Conservation (phyloP, 805 yeast species). For the Candida stauntonica region DNA sequence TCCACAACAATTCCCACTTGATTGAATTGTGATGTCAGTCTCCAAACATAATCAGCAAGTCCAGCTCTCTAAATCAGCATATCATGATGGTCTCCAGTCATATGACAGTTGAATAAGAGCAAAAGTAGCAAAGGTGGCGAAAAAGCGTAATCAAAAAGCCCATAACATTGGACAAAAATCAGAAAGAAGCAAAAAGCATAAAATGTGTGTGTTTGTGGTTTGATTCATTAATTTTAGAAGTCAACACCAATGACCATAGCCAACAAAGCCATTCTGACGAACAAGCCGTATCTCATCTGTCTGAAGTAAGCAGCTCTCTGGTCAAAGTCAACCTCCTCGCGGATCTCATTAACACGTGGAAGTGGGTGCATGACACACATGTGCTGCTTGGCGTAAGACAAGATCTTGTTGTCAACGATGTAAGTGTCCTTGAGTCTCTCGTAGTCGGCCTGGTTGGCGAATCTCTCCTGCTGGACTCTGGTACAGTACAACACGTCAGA, state of each 20-base stretch:
- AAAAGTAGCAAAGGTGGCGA: neutral
- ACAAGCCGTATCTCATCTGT: conserved; percentile 98
- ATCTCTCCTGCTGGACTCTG: conserved; percentile 97
- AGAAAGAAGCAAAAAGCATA: too few relatives aligned
- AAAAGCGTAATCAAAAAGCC: too few relatives aligned
- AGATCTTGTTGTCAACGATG: conserved; percentile 86
- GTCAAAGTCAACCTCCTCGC: conserved; percentile 98
- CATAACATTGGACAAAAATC: too few relatives aligned
- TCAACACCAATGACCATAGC: conserved; percentile 98
- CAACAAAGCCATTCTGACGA: conserved; percentile 96
- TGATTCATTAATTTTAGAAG: too few relatives aligned
- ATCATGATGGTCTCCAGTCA: neutral
- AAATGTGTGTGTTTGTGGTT: too few relatives aligned
- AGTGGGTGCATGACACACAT: conserved; percentile 99
- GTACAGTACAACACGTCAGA: conserved; percentile 97
- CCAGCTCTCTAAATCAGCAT: neutral
- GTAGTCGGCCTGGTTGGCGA: conserved; percentile 68
- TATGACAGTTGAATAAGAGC: neutral
- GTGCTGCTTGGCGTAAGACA: conserved; percentile 91
- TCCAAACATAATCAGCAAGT: neutral
- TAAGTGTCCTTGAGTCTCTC: conserved; percentile 86
- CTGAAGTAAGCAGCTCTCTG: conserved; percentile 99
- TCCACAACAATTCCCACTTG: too few relatives aligned
- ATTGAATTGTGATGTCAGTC: too few relatives aligned
- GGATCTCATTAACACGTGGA: conserved; percentile 94